Base-by-base conservation (phyloP, 139 green algal genomes). In the Ettlia oleoabundans region DNA sequence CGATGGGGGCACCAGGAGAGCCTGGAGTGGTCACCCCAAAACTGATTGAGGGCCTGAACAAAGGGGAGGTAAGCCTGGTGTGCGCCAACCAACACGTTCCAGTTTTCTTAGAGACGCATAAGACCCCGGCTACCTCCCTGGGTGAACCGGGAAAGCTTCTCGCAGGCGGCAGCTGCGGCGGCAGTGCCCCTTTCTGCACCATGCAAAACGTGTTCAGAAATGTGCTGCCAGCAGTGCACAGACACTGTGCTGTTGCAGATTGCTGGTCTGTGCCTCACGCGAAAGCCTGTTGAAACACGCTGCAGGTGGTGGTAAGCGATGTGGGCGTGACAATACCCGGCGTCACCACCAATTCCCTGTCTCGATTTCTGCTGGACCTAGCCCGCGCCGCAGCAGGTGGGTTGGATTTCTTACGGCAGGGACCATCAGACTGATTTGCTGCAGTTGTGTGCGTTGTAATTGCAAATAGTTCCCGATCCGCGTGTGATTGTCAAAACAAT, bases 301-400 rank as follows among this genome's bases (percentile, higher is more conserved):
- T 80, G 78, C 85, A 91, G 87, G 77, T 91, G 19, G 42, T 83
- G 41, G 42, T 73, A 10, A 89, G 85, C 74, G 82, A 88, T 38
- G 76, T 86, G 35, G 87, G 85, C 5, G 43, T 67, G 1, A 91
- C 87, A 19, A 80, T 89, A 21, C 73, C 78, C 3, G 85, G 87
- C 7, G 82, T 91, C 24, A 75, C 62, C 2, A 15, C 52, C 0
- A 74, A 69, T 18, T 82, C 74, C 22, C 33, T 79, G 47, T 68
- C 35, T 22, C 78, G 81, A 52, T 89, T 86, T 21, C 75, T 91
- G 78, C 55, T 78, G 5, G 85, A 91, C 37, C 63, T 88, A 30
- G 43, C 35, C 3, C 33, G 58, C 18, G 80, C 78, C 2, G 64
- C 43, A 13, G 28, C 43, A n/a, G 71, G 82, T 86, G 66, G 38